Evolutionary conservation across 2,329 filamentous ascomycete genomes (phyloP), one percentile per base, ranked within the genome.

Genomic region (Berkeleyomyces rouxiae): DNA sequence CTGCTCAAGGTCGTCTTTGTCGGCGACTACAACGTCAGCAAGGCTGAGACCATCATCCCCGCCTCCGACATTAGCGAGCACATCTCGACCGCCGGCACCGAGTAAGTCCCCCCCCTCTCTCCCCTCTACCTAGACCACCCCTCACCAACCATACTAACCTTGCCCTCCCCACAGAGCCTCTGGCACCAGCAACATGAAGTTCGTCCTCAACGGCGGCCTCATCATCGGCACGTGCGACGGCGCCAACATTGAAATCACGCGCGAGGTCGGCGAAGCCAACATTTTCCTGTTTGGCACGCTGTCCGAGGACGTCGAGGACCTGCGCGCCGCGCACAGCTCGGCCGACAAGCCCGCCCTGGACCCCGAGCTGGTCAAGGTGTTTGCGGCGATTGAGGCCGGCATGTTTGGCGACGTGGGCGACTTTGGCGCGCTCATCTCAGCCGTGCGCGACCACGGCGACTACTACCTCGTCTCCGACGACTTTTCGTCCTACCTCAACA

Each of bases 151-250:
- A 44, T n/a, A 58, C 65, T 68, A 62, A 67, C 65, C 65, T 61
- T 68, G 5, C 31, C 31, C 16, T 31, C 13, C 13, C 2, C 23
- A 62, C 58, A 81, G 78, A 72, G 83, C 83, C 23, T 85, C 82
- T 67, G 92, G 92, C 66, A 96, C 90, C 10, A 95, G 89, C 70
- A 99, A 99, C 82, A 99, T 99, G 93, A 99, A 99, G 75, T 99
- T 99, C 73, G 93, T 96, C 11, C 80, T 99, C 70, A 99, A 97
- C 70, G 93, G 93, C 67, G 93, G 93, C 67, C 79, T 99, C 66
- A 95, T 99, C 70, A 99, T 99, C 68, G 93, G 93, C 69, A 99
- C 93, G 23, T 96, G 92, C 72, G 93, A 99, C 70, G 93, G 93
- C 71, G 93, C 93, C 66, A 99, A 99, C 71, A 96, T 96, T 73